A percentile compares a stretch with the other conserved stretches of the same genome.
phyloP scores from a whole-genome alignment of 2,329 filamentous ascomycete genomes.

The Scortechinia acanthostroma region DNA sequence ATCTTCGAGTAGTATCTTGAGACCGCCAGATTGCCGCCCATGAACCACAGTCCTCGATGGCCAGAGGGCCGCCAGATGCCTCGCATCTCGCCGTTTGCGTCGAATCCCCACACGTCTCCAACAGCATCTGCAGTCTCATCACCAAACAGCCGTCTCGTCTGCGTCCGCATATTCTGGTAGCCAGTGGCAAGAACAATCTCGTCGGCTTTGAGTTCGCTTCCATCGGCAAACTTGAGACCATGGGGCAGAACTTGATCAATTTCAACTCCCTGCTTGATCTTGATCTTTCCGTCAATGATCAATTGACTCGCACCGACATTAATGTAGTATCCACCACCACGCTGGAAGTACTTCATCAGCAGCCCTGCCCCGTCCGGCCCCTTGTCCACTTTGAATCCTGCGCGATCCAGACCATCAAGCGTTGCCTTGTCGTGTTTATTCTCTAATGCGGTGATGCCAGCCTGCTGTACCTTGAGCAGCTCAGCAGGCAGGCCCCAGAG shows the following conservation, averaged over 20 bases:
- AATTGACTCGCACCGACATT: slow-evolving; percentile 58
- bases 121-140: slow-evolving; percentile 49
- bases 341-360: slow-evolving; percentile 55
- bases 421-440: slow-evolving; percentile 11
- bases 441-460: slow-evolving; percentile 20
- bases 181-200: slow-evolving; percentile 58
- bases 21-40: slow-evolving; percentile 33
- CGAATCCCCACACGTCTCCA: slow-evolving; percentile 55
- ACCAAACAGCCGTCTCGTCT: slow-evolving; percentile 53
- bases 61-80: slow-evolving; percentile 29
- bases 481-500: slow-evolving; percentile 31
- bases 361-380: slow-evolving; percentile 50
- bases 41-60: slow-evolving; percentile 34
- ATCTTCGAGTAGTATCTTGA: slow-evolving; percentile 31
- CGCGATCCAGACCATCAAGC: slow-evolving; percentile 36
- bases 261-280: slow-evolving; percentile 46
- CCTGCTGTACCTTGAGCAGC: slow-evolving; percentile 34
- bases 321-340: slow-evolving; percentile 66
- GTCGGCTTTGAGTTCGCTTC: slow-evolving; percentile 47
- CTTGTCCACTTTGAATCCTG: slow-evolving; percentile 51
- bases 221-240: slow-evolving; percentile 41
- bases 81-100: slow-evolving; percentile 34
- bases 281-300: slow-evolving; percentile 57
- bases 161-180: slow-evolving; percentile 63
- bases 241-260: slow-evolving; percentile 38